Percentiles rank a stretch among this genome's conserved stretches.
Evolutionary conservation across 179 eudicot genomes (phyloP).

Genomic region (Amaranthus tricolor): DNA sequence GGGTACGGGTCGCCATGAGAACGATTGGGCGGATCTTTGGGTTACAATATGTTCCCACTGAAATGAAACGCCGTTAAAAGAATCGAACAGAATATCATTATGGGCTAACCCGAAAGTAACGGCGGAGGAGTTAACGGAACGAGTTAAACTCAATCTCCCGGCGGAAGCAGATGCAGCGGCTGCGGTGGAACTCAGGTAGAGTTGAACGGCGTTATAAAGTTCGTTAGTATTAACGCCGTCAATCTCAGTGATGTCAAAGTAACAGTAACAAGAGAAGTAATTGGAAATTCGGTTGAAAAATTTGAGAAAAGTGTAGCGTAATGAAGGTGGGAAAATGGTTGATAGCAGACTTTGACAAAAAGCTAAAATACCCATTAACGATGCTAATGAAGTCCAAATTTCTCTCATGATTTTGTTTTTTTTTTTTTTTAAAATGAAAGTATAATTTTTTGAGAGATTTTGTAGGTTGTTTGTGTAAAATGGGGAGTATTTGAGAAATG

Average conservation of each 20-base stretch:
- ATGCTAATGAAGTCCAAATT: constrained; percentile 80
- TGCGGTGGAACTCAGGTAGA: constrained; percentile 62
- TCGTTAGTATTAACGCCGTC: constrained; percentile 98
- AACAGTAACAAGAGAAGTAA: constrained; percentile 67
- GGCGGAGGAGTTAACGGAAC: constrained; percentile 66
- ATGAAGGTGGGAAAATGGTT: constrained; percentile 71
- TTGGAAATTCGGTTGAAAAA: constrained; percentile 48
- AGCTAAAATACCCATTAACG: constrained; percentile 81
- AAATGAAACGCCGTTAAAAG: constrained; percentile 41
- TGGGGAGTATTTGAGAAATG: background rate
- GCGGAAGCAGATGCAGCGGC: constrained; percentile 32
- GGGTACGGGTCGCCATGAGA: constrained; percentile 89
- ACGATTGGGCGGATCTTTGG: constrained; percentile 52
- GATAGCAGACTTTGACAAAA: constrained; percentile 69
- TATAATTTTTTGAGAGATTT: background rate
- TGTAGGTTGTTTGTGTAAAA: background rate
- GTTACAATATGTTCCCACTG: constrained; percentile 87
- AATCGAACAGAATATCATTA: constrained; percentile 67
- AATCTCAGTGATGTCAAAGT: constrained; percentile 88
- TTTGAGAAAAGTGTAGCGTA: constrained; percentile 56
- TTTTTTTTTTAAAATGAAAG: background rate
- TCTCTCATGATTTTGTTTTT: constrained; percentile 53
- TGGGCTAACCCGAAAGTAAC: constrained; percentile 74
- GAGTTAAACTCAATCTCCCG: constrained; percentile 61
- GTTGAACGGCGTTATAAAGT: constrained; percentile 90